phyloP scores from a whole-genome alignment of 2,329 filamentous ascomycete genomes.

The Trichoderma atroviride region DNA sequence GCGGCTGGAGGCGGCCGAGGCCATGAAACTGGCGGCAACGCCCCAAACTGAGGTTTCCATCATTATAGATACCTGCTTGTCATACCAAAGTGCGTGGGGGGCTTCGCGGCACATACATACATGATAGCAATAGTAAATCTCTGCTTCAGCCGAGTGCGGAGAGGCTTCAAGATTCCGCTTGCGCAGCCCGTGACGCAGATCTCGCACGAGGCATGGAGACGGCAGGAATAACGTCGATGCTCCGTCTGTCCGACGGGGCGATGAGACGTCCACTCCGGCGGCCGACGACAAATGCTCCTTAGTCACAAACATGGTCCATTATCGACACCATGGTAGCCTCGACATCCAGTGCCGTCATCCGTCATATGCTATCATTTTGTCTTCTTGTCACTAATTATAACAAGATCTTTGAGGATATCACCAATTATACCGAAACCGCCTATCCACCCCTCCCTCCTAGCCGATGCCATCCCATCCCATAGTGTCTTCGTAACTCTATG shows the following conservation, averaged over 20 bases:
- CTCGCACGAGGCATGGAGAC: neutral
- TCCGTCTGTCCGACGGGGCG: neutral
- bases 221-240: neutral
- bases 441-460: conserved; percentile 7
- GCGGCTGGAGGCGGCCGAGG: conserved; percentile 20
- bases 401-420: conserved; percentile 22
- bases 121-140: neutral
- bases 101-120: neutral
- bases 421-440: conserved; percentile 24
- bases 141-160: neutral
- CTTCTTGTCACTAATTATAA: conserved; percentile 9
- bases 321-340: conserved; percentile 6
- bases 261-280: neutral
- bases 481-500: conserved; percentile 39
- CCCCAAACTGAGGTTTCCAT: neutral
- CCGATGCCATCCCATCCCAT: conserved; percentile 34
- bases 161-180: neutral
- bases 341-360: neutral
- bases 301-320: conserved; percentile 10
- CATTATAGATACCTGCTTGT: neutral
- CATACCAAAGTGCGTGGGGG: neutral
- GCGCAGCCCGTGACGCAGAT: conserved; percentile 1
- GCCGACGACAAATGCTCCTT: neutral
- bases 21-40: neutral
- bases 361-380: conserved; percentile 15